Evolutionary conservation across 441 rosid genomes (phyloP).

Genomic region (Theobroma grandiflorum): DNA sequence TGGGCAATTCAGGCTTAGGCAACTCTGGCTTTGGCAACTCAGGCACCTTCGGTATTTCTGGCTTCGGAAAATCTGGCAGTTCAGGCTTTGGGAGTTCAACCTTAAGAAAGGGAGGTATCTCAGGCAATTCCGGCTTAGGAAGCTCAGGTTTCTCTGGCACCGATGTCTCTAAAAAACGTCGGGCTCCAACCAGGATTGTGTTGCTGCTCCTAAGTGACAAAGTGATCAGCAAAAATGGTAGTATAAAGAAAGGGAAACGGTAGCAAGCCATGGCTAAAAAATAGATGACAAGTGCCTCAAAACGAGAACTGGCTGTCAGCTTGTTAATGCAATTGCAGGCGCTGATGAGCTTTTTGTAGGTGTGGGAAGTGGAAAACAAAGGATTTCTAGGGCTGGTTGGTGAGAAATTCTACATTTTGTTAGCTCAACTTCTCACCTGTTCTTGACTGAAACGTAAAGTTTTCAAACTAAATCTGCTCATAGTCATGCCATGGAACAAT

Average conservation of each 20-base stretch:
- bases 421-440: constrained; percentile 40
- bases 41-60: constrained; percentile 21
- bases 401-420: constrained; percentile 19
- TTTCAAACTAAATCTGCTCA: not conserved
- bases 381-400: not conserved
- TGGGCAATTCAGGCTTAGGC: constrained; percentile 24
- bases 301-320: not conserved
- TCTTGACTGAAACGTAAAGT: not conserved
- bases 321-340: constrained; percentile 6
- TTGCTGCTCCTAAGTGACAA: constrained; percentile 23
- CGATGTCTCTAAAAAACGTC: constrained; percentile 33
- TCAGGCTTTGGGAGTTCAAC: constrained; percentile 40
- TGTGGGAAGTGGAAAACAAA: constrained; percentile 12
- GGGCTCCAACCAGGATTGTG: constrained; percentile 22
- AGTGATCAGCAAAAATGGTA: constrained; percentile 31
- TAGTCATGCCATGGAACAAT: not conserved
- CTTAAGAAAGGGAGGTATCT: constrained; percentile 32
- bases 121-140: constrained; percentile 23
- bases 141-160: constrained; percentile 21
- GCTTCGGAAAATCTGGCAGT: constrained; percentile 31
- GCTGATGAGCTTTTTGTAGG: constrained; percentile 28
- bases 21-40: constrained; percentile 37
- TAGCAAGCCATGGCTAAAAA: constrained; percentile 25
- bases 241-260: constrained; percentile 16
- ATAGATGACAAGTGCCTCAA: not conserved